A percentile compares a stretch with the other conserved stretches of the same genome.
phyloP scores from a whole-genome alignment of 495 filamentous ascomycete species.

The Talaromyces thailandensis region DNA sequence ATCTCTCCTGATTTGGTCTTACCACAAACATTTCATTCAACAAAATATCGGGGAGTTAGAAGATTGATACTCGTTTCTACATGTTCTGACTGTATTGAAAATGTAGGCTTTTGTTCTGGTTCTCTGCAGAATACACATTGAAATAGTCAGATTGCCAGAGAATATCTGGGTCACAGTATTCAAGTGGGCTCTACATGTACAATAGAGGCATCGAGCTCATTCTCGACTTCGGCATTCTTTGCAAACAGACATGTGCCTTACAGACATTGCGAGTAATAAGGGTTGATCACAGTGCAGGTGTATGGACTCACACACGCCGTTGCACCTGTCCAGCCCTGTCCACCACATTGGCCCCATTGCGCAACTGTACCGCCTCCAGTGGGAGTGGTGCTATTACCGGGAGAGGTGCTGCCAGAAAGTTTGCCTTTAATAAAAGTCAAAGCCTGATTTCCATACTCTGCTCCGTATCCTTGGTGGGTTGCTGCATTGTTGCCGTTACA shows the following conservation, averaged over 20 bases:
- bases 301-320: slow-evolving; percentile 34
- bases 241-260: not conserved
- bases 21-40: not conserved
- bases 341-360: slow-evolving; percentile 35
- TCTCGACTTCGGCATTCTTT: too few relatives aligned
- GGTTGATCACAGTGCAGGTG: slow-evolving; percentile 34
- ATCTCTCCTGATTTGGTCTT: not conserved
- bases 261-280: slow-evolving; percentile 44
- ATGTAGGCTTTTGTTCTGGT: not conserved
- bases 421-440: slow-evolving; percentile 45
- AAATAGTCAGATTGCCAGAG: not conserved
- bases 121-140: not conserved
- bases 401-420: slow-evolving; percentile 11
- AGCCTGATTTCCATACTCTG: slow-evolving; percentile 49
- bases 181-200: not conserved
- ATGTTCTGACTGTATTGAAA: not conserved
- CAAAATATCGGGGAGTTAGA: not conserved
- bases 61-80: not conserved
- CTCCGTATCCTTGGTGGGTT: slow-evolving; percentile 49
- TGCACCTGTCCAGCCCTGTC: slow-evolving; percentile 36
- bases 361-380: not conserved
- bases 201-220: too few relatives aligned
- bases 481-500: slow-evolving; percentile 50
- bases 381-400: not conserved
- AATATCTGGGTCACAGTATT: not conserved